Evolutionary conservation across 495 filamentous ascomycete genomes (phyloP), one percentile per base, ranked within the genome.

Genomic region (Cercophora sp.): DNA sequence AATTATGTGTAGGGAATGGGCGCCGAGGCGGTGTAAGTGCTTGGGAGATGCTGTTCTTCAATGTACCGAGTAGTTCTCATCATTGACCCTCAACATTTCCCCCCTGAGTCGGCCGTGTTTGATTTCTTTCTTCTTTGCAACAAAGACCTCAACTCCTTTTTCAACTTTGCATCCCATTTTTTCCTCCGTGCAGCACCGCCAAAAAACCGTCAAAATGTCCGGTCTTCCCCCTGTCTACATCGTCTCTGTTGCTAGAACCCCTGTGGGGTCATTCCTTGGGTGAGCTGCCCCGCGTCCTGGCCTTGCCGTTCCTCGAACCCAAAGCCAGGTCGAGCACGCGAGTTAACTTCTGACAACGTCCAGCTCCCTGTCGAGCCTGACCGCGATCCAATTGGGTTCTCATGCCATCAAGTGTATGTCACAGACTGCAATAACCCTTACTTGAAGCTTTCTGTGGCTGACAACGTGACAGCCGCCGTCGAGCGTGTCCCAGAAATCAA

Each of bases 211-310:
- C 54, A 64, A 63, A 8, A 66, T 66, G 63, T 41, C 64, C 35
- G 51, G 56, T 34, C 79, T 88, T 55, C 84, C 89, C 58, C 78
- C 89, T 22, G 93, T 98, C 46, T 98, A 97, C 74, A 96, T 98
- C 68, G 90, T 96, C 59, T 91, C 92, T 37, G 83, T 85, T 57
- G 87, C 85, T 58, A 83, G 93, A 67, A 97, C 93, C 36, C 93
- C 93, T 35, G 79, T 96, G 58, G 93, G 93, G 61, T 87, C 86
- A 46, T 98, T 98, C 71, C 80, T 92, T 55, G 93, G 93, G 91
- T 95, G 27, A 55, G 59, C 23, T 52, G 45, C 56, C 60, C 58
- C 51, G 50, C 54, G 20, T n/a, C 31, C 15, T 27, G n/a, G 23
- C 47, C n/a, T 32, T 42, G 13, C 24, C 15, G 26, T 18, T n/a